Evolutionary conservation across 2,329 filamentous ascomycete species (phyloP), one percentile per base, ranked within the genome.

Genomic region (Metarhizium rileyi): DNA sequence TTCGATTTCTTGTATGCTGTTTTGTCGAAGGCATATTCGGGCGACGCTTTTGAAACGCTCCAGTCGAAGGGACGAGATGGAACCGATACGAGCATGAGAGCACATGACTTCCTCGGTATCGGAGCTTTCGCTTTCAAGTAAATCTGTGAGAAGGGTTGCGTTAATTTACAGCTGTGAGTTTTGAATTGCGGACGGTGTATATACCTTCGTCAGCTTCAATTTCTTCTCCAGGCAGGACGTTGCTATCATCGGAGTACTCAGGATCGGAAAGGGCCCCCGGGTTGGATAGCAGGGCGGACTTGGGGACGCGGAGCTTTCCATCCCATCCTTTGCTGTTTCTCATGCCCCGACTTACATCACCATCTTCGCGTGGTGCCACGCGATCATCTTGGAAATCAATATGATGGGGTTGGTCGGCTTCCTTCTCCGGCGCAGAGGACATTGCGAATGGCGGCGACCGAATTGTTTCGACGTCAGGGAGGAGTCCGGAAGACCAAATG

Each of bases 11-110:
- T 86, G 77, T 63, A 98, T 93, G 57, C 81, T 79, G 66, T 98
- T 98, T 66, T 98, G 91, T 45, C 93, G 89, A 20, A 98, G 83
- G 64, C 91, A 96, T 58, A 98, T 72, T 60, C 86, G 83, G 61
- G 77, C 74, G 25, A 90, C 76, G 49, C 87, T 80, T 52, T 75
- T 77, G 70, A 98, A 97, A 52, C 93, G 83, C 53, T 90, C 86
- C 44, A 98, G 78, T n/a, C 73, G 80, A 22, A 98, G 78, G 16
- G 83, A 81, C 6, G 83, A 71, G 57, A 97, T 86, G 28, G 87
- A 90, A 22, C 77, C 71, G 61, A 98, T 78, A 56, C 90, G 87
- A 49, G 86, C 86, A 66, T 97, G 91, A n/a, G 90, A 84, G 53
- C 90, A 83, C 63, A 93, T 87, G 61, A 98, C 91, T 61, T 95